phyloP scores from a whole-genome alignment of 352 stramenopile genomes.

The Pythium biforme region DNA sequence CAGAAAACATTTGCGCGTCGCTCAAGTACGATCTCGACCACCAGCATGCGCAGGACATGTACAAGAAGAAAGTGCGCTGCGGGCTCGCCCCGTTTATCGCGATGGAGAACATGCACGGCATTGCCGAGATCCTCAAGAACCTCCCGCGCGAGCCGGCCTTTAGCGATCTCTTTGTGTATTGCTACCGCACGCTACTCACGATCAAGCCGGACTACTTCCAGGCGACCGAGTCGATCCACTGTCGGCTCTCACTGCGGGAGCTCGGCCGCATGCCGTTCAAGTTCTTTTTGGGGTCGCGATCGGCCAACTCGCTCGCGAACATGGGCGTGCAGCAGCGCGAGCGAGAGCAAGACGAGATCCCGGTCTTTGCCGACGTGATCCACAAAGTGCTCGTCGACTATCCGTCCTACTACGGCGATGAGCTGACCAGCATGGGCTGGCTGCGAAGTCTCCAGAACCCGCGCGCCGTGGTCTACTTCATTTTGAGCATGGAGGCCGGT shows the following conservation, averaged over 20 bases:
- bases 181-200: constrained; percentile 51
- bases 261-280: constrained; percentile 62
- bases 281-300: constrained; percentile 63
- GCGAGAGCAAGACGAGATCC: constrained; percentile 35
- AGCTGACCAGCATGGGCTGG: constrained; percentile 68
- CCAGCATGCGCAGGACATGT: constrained; percentile 55
- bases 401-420: constrained; percentile 66
- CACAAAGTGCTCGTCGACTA: constrained; percentile 56
- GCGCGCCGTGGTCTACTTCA: constrained; percentile 60
- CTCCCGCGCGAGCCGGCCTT: constrained; percentile 70
- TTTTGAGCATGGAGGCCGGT: constrained; percentile 48
- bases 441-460: constrained; percentile 45
- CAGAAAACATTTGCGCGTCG: constrained; percentile 77
- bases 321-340: constrained; percentile 41
- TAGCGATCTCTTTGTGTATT: constrained; percentile 75
- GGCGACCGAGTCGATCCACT: constrained; percentile 42
- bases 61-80: constrained; percentile 81
- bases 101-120: constrained; percentile 65
- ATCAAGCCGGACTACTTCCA: constrained; percentile 64
- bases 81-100: constrained; percentile 54
- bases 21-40: constrained; percentile 83
- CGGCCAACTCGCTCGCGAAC: constrained; percentile 54
- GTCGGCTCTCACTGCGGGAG: constrained; percentile 45
- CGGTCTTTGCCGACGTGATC: constrained; percentile 71
- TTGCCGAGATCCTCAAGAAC: constrained; percentile 83